Evolutionary conservation across 768 basidiomycete species (phyloP), one percentile per base, ranked within the genome.

Genomic region (Kockovaella imperatae): DNA sequence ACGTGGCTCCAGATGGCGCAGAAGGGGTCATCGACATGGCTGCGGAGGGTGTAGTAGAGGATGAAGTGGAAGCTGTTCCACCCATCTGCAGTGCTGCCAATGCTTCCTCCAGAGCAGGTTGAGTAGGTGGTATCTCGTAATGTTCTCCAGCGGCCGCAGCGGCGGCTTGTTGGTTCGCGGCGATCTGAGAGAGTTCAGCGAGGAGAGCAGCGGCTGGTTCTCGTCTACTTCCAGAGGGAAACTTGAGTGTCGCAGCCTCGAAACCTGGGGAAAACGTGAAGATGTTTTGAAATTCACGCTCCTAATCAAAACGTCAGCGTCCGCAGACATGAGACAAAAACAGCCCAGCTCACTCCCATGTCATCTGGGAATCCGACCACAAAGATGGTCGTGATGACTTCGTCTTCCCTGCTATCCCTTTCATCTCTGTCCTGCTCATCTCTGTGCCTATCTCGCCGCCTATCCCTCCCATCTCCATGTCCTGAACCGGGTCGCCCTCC

Each of bases 231-330:
- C 73, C 89, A 84, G 75, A 87, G 1, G 95, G 95, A 50, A 93
- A 88, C 78, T 96, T 99, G 59, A 99, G 78, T 5, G 91, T 95
- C 6, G 95, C 93, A 20, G 91, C 95, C 70, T 97, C 95, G 62
- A 97, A 99, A 10, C 90, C 95, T 1, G 79, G 74, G 3, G 87
- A 88, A 64, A 99, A 99, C 6, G 90, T 88, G 70, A 99, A 99
- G 86, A 99, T 93, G 69, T 96, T 96, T 71, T 93, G 88, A 72
- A 97, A 99, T 74, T 99, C 95, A 25, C 95, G 88, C 75, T 97
- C 95, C 90, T 96, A 59, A 3, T n/a, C n/a, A 46, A 35, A 30
- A 34, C 14, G n/a, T 42, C 23, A 28, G 39, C 20, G 11, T 11
- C 45, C 30, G 35, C 18, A 40, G 14, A 34, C 39, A 30, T 25